Conservation (phyloP, 2,329 filamentous ascomycete genomes). For the Cladosporium sp. region DNA sequence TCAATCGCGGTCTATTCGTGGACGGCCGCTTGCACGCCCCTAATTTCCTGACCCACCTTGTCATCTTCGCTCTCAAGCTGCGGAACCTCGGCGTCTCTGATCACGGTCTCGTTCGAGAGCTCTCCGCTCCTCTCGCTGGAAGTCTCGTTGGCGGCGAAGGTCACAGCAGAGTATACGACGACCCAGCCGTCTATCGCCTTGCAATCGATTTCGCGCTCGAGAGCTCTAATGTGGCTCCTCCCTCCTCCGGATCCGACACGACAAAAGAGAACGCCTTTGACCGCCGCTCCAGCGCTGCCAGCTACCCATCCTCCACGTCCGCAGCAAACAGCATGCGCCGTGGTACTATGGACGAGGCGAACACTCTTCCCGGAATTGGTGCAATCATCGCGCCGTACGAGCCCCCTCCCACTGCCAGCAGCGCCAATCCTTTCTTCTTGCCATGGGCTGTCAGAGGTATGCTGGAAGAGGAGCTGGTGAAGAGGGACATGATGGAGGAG, state of each 20-base stretch:
- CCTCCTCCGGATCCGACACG: neutral
- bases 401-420: slow-evolving; percentile 29
- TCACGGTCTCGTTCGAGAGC: slow-evolving; percentile 86
- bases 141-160: slow-evolving; percentile 90
- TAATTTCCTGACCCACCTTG: slow-evolving; percentile 88
- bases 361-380: slow-evolving; percentile 27
- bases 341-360: slow-evolving; percentile 21
- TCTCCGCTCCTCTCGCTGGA: slow-evolving; percentile 83
- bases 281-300: slow-evolving; percentile 22
- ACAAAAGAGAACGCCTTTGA: slow-evolving; percentile 21
- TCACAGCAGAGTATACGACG: slow-evolving; percentile 90
- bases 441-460: slow-evolving; percentile 95
- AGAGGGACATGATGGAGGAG: slow-evolving; percentile 61
- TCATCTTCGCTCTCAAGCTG: slow-evolving; percentile 89
- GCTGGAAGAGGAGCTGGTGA: slow-evolving; percentile 87
- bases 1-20: slow-evolving; percentile 93
- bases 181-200: slow-evolving; percentile 73
- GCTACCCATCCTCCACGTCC: slow-evolving; percentile 26
- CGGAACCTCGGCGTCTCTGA: slow-evolving; percentile 91
- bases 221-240: slow-evolving; percentile 34
- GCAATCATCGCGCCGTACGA: slow-evolving; percentile 39
- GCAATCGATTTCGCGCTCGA: slow-evolving; percentile 46
- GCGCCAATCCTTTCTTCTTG: slow-evolving; percentile 80
- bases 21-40: slow-evolving; percentile 88
- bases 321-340: slow-evolving; percentile 33